A percentile compares a stretch with the other conserved stretches of the same genome.
phyloP scores from a whole-genome alignment of 345 rosid species.

The Bruguiera gymnorhiza region DNA sequence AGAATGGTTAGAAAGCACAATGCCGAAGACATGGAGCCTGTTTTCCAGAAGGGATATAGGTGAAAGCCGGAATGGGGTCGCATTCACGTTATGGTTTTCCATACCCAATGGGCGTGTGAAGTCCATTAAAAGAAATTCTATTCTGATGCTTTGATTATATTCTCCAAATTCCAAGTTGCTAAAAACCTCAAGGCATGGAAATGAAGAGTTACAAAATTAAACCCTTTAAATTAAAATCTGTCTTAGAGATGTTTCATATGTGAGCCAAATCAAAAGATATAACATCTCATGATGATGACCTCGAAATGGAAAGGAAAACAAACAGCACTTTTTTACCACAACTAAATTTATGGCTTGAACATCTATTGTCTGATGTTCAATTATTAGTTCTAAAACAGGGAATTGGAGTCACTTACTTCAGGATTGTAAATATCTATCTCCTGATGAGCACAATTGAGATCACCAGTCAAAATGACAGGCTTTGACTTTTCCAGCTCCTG shows the following conservation, averaged over 20 bases:
- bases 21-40: background rate
- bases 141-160: too few species aligned
- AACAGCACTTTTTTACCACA: background rate
- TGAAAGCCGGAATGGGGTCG: background rate
- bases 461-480: slow-evolving; percentile 94
- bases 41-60: background rate
- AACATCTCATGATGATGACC: background rate
- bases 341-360: background rate
- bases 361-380: too few species aligned
- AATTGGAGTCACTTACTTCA: slow-evolving; percentile 46
- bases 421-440: slow-evolving; percentile 89
- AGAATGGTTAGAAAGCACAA: background rate
- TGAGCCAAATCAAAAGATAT: background rate
- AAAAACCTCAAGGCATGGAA: background rate
- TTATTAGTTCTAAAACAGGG: background rate
- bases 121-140: too few species aligned
- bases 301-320: background rate
- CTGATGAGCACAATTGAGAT: slow-evolving; percentile 91
- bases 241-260: background rate
- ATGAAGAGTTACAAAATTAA: background rate
- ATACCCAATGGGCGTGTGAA: too few species aligned
- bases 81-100: background rate
- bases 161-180: background rate
- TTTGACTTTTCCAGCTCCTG: slow-evolving; percentile 92
- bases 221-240: background rate